Evolutionary conservation across 305 asterid genomes (phyloP).

Genomic region (Fraxinus dipetala): DNA sequence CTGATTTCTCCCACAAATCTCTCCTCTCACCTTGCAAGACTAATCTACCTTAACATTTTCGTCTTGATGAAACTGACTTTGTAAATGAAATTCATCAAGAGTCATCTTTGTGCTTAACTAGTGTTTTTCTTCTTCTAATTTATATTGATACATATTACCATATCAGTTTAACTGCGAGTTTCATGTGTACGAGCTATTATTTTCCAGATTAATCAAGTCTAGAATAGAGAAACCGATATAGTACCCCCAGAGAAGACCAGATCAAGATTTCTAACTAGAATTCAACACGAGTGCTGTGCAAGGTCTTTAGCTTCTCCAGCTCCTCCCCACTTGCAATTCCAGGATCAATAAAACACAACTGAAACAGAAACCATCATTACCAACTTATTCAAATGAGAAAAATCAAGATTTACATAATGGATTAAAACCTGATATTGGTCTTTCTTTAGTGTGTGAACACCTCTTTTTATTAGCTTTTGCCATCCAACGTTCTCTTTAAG

Average conservation of each 20-base stretch:
- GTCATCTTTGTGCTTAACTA: slow-evolving; percentile 1
- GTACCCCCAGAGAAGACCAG: background rate
- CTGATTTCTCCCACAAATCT: background rate
- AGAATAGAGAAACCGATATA: background rate
- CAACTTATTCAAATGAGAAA: slow-evolving; percentile 14
- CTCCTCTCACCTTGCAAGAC: background rate
- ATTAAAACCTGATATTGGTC: slow-evolving; percentile 64
- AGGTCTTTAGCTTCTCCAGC: slow-evolving; percentile 56
- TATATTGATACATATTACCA: background rate
- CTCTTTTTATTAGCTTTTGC: slow-evolving; percentile 75
- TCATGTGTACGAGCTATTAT: background rate
- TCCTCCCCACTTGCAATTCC: slow-evolving; percentile 69
- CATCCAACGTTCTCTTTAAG: slow-evolving; percentile 64
- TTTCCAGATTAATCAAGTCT: background rate
- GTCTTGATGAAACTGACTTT: background rate
- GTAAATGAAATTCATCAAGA: background rate
- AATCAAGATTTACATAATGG: background rate
- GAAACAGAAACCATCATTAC: slow-evolving; percentile 27
- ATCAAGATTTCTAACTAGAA: slow-evolving; percentile 31
- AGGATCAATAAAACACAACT: slow-evolving; percentile 67
- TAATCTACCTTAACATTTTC: background rate
- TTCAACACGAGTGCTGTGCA: slow-evolving; percentile 47
- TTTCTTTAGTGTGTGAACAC: slow-evolving; percentile 69
- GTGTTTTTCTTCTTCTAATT: background rate
- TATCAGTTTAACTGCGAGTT: background rate